Percentiles rank a stretch among this genome's conserved stretches.
These are phyloP conservation scores for Grigorovia jiainica DNA, from an alignment of 805 yeast species.

Conservation along the genomic window DNA sequence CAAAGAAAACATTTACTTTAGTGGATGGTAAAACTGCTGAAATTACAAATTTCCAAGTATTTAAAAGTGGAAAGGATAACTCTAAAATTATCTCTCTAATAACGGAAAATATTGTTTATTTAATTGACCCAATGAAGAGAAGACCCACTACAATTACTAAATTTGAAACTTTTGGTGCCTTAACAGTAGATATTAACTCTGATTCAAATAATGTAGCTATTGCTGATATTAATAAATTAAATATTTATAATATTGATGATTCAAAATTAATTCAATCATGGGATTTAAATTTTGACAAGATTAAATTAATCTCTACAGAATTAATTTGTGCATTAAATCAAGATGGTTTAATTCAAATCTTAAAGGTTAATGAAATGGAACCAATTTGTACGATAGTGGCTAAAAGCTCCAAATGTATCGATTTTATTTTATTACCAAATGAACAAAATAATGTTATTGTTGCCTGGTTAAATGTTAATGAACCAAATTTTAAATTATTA, in stretches of 20 bases:
- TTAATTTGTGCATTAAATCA: constrained; percentile 14
- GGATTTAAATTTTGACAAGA: constrained; percentile 14
- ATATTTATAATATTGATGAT: constrained; percentile 13
- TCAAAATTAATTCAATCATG: constrained; percentile 14
- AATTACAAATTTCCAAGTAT: constrained; percentile 23
- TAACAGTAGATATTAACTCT: constrained; percentile 10
- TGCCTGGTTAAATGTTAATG: constrained; percentile 32
- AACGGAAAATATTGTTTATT: constrained; percentile 39
- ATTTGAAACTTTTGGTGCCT: constrained; percentile 14
- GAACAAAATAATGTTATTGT: constrained; percentile 17
- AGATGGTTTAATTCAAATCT: constrained; percentile 17
- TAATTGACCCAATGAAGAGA: constrained; percentile 49
- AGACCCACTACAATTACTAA: constrained; percentile 22
- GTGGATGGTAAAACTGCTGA: constrained; percentile 25
- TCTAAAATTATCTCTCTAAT: constrained; percentile 23
- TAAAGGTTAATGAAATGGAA: constrained; percentile 27
- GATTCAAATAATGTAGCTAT: constrained; percentile 18
- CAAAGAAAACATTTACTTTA: constrained; percentile 29
- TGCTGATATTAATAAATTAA: constrained; percentile 12
- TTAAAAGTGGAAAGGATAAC: constrained; percentile 8
- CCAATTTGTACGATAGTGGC: constrained; percentile 27
- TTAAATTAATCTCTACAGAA: constrained; percentile 12
- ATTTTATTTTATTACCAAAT: constrained; percentile 9
- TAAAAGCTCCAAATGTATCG: constrained; percentile 20
- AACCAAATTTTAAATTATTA: constrained; percentile 30